phyloP scores from a whole-genome alignment of 371 early-diverging fungal species.

The Actinomucor elegans region DNA sequence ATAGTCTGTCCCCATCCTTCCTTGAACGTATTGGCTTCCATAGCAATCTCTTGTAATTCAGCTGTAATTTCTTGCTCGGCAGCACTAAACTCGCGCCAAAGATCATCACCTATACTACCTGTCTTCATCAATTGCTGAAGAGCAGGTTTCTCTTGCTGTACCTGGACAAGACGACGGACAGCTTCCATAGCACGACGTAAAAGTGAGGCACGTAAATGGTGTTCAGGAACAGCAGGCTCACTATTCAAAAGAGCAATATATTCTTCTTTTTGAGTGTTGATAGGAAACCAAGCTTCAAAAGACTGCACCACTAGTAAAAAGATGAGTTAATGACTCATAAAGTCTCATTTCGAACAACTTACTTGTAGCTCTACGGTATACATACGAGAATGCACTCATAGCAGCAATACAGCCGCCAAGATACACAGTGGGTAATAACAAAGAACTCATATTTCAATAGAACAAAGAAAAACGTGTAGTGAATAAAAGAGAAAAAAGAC shows the following conservation, averaged over 20 bases:
- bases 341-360: neutral
- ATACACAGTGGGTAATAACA: conserved; percentile 56
- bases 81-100: conserved; percentile 75
- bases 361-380: conserved; percentile 51
- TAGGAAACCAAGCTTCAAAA: conserved; percentile 74
- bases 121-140: conserved; percentile 74
- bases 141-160: conserved; percentile 86
- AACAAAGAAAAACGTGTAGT: neutral
- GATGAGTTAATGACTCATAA: neutral
- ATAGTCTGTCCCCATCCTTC: conserved; percentile 87
- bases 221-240: conserved; percentile 59
- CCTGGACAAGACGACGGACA: conserved; percentile 70
- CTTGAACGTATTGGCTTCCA: conserved; percentile 81
- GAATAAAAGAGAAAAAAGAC: neutral
- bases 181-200: conserved; percentile 86
- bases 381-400: conserved; percentile 62
- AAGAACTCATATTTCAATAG: conserved; percentile 37
- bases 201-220: conserved; percentile 74
- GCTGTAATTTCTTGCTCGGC: conserved; percentile 84
- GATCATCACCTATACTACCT: conserved; percentile 88
- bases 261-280: conserved; percentile 65
- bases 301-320: conserved; percentile 31
- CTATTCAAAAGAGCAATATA: conserved; percentile 70
- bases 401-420: conserved; percentile 65
- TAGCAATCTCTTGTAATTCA: conserved; percentile 80